phyloP scores from a whole-genome alignment of 1,139 yeast species.

The Geotrichum bryndzae region DNA sequence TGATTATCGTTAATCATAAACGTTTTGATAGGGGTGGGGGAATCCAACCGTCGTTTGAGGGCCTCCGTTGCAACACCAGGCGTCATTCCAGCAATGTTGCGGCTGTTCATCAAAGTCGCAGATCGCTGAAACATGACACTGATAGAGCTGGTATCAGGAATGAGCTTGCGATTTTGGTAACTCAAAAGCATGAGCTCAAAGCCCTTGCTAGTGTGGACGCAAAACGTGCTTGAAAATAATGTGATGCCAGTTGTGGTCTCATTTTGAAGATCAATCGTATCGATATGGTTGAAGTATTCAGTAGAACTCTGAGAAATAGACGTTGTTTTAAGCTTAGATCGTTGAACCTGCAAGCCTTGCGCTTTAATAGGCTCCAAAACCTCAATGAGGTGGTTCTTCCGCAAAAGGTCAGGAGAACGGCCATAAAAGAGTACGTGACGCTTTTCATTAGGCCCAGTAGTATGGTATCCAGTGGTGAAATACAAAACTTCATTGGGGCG shows the following conservation, averaged over 20 bases:
- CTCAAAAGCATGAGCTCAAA: slow-evolving; percentile 63
- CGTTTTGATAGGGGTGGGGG: slow-evolving; percentile 53
- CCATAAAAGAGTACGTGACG: slow-evolving; percentile 48
- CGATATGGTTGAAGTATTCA: slow-evolving; percentile 37
- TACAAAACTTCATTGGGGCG: slow-evolving; percentile 15
- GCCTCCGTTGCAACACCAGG: slow-evolving; percentile 19
- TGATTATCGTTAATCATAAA: slow-evolving; percentile 52
- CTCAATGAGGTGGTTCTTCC: slow-evolving; percentile 30
- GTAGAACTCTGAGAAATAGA: slow-evolving; percentile 25
- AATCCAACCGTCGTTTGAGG: slow-evolving; percentile 27
- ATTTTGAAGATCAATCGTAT: slow-evolving; percentile 31
- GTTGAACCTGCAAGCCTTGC: slow-evolving; percentile 35
- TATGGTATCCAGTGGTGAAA: slow-evolving; percentile 15
- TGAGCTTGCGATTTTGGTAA: slow-evolving; percentile 50
- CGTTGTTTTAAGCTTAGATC: slow-evolving; percentile 27
- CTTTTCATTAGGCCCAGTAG: slow-evolving; percentile 13
- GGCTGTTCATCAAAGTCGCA: slow-evolving; percentile 21
- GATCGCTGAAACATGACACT: slow-evolving; percentile 15
- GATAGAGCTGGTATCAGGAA: slow-evolving; percentile 42
- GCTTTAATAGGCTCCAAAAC: slow-evolving; percentile 46
- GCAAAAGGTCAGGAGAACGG: slow-evolving; percentile 29
- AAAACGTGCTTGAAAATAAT: slow-evolving; percentile 44
- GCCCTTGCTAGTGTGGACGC: slow-evolving; percentile 64
- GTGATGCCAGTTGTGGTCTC: slow-evolving; percentile 32
- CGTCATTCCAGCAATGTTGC: slow-evolving; percentile 7